Evolutionary conservation across 139 green algal species (phyloP), one percentile per base, ranked within the genome.

Genomic region (Desmodesmus armatus): DNA sequence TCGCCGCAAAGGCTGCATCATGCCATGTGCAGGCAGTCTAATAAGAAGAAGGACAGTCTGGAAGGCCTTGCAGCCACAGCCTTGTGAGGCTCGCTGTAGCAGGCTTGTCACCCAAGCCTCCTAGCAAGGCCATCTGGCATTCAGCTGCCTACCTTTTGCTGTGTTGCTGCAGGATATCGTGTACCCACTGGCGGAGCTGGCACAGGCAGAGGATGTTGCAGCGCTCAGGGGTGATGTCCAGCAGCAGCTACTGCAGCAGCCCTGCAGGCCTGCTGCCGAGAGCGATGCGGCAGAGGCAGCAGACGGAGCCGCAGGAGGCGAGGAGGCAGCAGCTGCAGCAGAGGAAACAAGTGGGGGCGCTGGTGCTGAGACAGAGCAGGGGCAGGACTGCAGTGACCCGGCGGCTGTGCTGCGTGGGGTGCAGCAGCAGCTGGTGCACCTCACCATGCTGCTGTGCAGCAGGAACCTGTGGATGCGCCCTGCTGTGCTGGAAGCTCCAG

Each of bases 401-500:
- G 25, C 37, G 17, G 31, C 60, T 37, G n/a, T 82, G 39, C 39
- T 55, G 44, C 37, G 41, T 23, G 41, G 51, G n/a, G 40, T 71
- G 33, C 76, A 82, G 76, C 76, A 71, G 76, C 29, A 65, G 23
- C 55, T 82, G 76, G 55, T 72, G 39, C 40, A 72, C 25, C 76
- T 82, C 7, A 82, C 76, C 9, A 82, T 82, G 76, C 55, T 82
- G 33, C 55, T 82, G 35, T 72, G 76, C 55, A 82, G 76, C 55
- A 71, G 55, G 55, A 82, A 82, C 76, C 33, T 82, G 37, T 82
- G 53, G 53, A 78, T 86, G 49, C 39, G 80, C 51, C 41, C 80
- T 33, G 80, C 80, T 39, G 49, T 74, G 80, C 39, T 86, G 51
- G 80, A 86, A 51, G 49, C 58, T 31, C 80, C 80, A 27, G 80